These are phyloP conservation scores for Mycena albidolilacea DNA, from an alignment of 768 basidiomycete species.

Conservation along the genomic window DNA sequence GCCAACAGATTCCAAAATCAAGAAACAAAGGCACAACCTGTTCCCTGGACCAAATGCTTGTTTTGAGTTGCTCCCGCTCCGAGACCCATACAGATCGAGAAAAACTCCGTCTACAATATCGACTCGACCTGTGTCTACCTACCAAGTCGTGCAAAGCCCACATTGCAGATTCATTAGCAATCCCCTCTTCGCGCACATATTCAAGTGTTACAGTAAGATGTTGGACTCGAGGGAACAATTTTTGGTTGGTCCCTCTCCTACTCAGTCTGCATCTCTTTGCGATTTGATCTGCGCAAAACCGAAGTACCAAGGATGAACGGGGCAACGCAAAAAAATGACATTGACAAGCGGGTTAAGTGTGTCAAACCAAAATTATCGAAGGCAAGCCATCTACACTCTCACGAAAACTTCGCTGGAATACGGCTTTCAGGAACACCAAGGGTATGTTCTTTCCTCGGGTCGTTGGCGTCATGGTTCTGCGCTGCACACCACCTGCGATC, in stretches of 20 bases:
- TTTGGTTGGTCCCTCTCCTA: conserved; percentile 12
- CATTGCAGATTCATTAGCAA: background rate
- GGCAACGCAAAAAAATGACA: background rate
- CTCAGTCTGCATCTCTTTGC: conserved; percentile 6
- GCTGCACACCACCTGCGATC: background rate
- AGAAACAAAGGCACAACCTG: background rate
- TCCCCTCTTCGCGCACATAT: background rate
- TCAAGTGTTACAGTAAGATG: background rate
- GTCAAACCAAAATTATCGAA: too few relatives aligned
- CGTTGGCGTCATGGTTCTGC: background rate
- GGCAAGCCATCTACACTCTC: too few relatives aligned
- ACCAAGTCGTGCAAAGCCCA: background rate
- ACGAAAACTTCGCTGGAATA: too few relatives aligned
- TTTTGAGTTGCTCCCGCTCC: background rate
- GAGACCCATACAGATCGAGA: background rate
- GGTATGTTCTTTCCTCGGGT: background rate
- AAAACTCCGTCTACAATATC: background rate
- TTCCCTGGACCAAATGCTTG: background rate
- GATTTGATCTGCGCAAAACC: background rate
- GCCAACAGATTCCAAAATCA: background rate
- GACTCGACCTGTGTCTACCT: background rate
- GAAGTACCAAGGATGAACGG: background rate
- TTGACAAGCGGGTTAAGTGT: too few relatives aligned
- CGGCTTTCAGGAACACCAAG: too few relatives aligned
- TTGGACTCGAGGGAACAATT: background rate